These are phyloP conservation scores for Diaporthe sp. DNA, from an alignment of 2,329 filamentous ascomycete genomes.

Conservation along the genomic window DNA sequence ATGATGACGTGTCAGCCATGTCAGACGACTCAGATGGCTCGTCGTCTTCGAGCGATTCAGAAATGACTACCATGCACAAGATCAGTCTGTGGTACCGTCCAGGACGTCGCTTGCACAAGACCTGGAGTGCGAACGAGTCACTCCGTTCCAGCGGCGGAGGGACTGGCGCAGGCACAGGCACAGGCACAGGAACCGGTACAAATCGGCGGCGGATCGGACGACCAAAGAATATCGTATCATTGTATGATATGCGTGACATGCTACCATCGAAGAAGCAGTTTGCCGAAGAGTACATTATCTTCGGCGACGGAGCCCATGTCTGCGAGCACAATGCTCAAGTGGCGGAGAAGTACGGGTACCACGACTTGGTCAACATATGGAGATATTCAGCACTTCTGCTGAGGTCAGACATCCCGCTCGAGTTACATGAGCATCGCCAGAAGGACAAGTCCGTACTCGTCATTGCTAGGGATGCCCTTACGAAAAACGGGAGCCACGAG, in stretches of 20 bases:
- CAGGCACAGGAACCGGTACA: conserved; percentile 61
- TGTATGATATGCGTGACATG: conserved; percentile 78
- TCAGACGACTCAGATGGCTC: conserved; percentile 62
- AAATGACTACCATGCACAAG: conserved; percentile 74
- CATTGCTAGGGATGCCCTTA: conserved; percentile 74
- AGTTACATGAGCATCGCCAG: conserved; percentile 69
- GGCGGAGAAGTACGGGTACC: conserved; percentile 77
- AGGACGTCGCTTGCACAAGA: conserved; percentile 65
- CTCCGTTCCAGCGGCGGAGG: conserved; percentile 72
- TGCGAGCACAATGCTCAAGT: conserved; percentile 88
- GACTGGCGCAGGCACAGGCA: conserved; percentile 71
- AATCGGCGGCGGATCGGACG: conserved; percentile 63
- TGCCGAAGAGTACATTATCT: conserved; percentile 85
- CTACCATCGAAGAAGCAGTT: conserved; percentile 85
- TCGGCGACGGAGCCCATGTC: conserved; percentile 84
- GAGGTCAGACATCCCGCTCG: conserved; percentile 80
- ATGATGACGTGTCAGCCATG: conserved; percentile 64
- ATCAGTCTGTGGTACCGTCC: conserved; percentile 70
- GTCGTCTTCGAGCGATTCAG: conserved; percentile 72
- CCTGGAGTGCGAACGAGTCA: conserved; percentile 70
- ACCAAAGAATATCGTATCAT: conserved; percentile 79
- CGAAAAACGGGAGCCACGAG: conserved; percentile 53
- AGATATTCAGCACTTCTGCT: conserved; percentile 83
- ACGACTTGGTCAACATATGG: conserved; percentile 87
- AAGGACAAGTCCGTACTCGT: conserved; percentile 74